phyloP scores from a whole-genome alignment of 2,329 filamentous ascomycete species.

The Cytospora piceae region DNA sequence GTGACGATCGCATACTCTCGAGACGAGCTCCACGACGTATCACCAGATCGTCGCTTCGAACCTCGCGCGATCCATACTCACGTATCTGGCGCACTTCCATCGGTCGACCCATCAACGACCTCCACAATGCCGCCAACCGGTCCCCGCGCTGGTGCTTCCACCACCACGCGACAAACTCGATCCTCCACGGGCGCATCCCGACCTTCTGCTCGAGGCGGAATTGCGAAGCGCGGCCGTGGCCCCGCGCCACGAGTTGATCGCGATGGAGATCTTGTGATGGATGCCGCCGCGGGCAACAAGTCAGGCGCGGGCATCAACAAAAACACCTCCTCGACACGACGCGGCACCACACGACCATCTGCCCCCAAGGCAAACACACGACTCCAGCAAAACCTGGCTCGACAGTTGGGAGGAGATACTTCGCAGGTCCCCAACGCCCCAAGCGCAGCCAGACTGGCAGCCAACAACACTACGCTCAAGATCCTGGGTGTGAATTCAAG shows the following conservation, averaged over 20 bases:
- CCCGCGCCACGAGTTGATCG: slow-evolving; percentile 47
- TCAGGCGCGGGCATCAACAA: slow-evolving; percentile 42
- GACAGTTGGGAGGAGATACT: slow-evolving; percentile 40
- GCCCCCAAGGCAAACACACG: slow-evolving; percentile 28
- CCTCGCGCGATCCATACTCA: slow-evolving; percentile 6
- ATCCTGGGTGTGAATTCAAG: slow-evolving; percentile 69
- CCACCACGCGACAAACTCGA: slow-evolving; percentile 28
- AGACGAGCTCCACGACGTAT: neutral
- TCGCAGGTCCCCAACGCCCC: slow-evolving; percentile 34
- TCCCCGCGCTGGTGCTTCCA: slow-evolving; percentile 28
- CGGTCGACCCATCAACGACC: neutral
- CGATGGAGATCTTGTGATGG: slow-evolving; percentile 66
- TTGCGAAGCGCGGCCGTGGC: slow-evolving; percentile 52
- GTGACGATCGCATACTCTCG: neutral
- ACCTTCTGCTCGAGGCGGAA: slow-evolving; percentile 48
- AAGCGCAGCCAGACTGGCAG: slow-evolving; percentile 33
- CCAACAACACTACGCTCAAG: slow-evolving; percentile 46
- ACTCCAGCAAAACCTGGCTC: slow-evolving; percentile 33
- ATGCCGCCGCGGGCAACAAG: slow-evolving; percentile 32
- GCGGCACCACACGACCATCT: slow-evolving; percentile 29
- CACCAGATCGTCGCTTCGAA: neutral
- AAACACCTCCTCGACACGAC: slow-evolving; percentile 28
- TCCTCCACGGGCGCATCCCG: slow-evolving; percentile 16
- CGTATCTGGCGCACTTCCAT: slow-evolving; percentile 2
- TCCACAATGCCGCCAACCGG: slow-evolving; percentile 38